Base-by-base conservation (phyloP, 768 basidiomycete species). In the Guyanaporus albipodus region DNA sequence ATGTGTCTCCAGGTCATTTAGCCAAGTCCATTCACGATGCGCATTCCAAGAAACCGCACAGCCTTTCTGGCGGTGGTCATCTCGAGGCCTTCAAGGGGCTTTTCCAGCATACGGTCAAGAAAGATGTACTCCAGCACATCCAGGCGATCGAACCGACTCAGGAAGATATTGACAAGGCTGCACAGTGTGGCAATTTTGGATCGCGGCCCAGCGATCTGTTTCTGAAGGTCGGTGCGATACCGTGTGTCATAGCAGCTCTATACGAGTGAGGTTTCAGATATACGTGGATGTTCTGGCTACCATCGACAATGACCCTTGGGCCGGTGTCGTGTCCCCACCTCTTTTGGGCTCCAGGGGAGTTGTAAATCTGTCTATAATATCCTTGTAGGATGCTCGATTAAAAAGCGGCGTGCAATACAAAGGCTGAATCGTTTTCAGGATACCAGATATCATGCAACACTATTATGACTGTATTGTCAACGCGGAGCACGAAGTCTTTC, bases 361-460 rank as follows among this genome's bases (percentile, higher is more conserved):
- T 14, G 73, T 84, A 26, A 84, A 82, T 12, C 67, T 85, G 27
- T 69, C 76, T 7, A 74, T 85, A 55, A 70, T 85, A 55, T 83
- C 82, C 15, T 65, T 80, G 72, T 74, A 58, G 15, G 75, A 55
- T 37, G 37, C 11, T 21, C n/a, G n/a, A n/a, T n/a, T n/a, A 21
- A 8, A 24, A 22, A 14, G 24, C 6, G 21, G 38, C 2, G 22
- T 41, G 34, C 18, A 42, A 52, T 48, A 7, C 41, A 18, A 24
- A 31, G 24, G 17, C 55, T 58, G 8, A 63, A 29, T 12, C 18
- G 11, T 42, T 29, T 48, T 8, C 49, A 79, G 75, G 34, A 81
- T 85, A 36, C 82, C 85, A 0, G 85, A 87, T 55, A 87, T 86
- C 53, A 83, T 85, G 73, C 72, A 75, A 42, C 85, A 87, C 56